These are phyloP conservation scores for Vachellia pachyceras DNA, from an alignment of 306 rosid genomes.

Conservation along the genomic window DNA sequence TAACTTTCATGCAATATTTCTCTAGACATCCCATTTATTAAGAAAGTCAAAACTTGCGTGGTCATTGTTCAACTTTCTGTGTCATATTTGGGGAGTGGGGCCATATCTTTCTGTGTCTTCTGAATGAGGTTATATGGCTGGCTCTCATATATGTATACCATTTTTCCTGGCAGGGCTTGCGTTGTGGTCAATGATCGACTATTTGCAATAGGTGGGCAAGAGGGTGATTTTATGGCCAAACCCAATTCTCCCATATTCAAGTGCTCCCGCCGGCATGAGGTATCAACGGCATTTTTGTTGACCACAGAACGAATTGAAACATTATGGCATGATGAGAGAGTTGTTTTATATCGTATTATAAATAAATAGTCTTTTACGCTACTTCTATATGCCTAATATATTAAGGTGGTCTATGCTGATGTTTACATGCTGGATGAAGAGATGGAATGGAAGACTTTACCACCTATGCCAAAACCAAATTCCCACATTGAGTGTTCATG, in stretches of 20 bases:
- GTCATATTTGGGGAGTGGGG: slow-evolving; percentile 16
- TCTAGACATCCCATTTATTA: slow-evolving; percentile 2
- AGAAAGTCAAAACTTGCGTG: slow-evolving; percentile 9
- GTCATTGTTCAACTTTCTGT: background rate
- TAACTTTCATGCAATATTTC: background rate
- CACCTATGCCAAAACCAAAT: slow-evolving; percentile 82
- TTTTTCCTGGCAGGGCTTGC: slow-evolving; percentile 67
- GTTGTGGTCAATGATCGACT: slow-evolving; percentile 64
- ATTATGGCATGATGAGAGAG: slow-evolving; percentile 10
- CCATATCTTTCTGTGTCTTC: background rate
- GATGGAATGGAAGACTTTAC: slow-evolving; percentile 82
- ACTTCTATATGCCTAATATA: slow-evolving; percentile 12
- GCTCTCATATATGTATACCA: slow-evolving; percentile 18
- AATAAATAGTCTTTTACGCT: slow-evolving; percentile 4
- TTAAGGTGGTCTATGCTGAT: slow-evolving; percentile 83
- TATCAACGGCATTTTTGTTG: slow-evolving; percentile 30
- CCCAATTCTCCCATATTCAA: slow-evolving; percentile 95
- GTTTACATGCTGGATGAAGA: slow-evolving; percentile 81
- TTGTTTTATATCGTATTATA: background rate
- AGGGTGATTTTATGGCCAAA: slow-evolving; percentile 97
- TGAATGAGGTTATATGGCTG: slow-evolving; percentile 21
- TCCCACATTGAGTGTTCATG: slow-evolving; percentile 89
- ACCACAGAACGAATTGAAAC: background rate
- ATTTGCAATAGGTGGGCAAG: slow-evolving; percentile 88
- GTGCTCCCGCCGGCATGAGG: slow-evolving; percentile 94